Evolutionary conservation across 768 basidiomycete genomes (phyloP), one percentile per base, ranked within the genome.

Genomic region (Lyophyllum decastes): DNA sequence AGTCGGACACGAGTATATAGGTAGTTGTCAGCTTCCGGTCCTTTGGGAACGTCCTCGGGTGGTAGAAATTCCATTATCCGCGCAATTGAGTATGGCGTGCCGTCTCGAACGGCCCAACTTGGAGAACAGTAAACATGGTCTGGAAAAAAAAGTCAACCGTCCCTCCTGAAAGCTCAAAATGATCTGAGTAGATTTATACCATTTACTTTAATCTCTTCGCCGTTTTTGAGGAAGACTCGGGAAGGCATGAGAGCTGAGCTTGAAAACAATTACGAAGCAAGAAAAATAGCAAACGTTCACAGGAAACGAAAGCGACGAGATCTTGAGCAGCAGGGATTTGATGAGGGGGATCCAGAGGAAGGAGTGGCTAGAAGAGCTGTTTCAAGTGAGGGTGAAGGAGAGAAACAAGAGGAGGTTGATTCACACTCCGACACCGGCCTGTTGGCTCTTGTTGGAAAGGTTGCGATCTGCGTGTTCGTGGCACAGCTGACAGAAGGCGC

Each of bases 91-190:
- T 97, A 98, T 57, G 97, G 95, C 59, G 94, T 94, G 66, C 94
- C 93, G 70, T 97, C 95, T 60, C 95, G 86, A 59, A 90, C 82
- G 55, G 88, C 84, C 94, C 94, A 98, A 60, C 87, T 90, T 27
- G 94, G 91, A 30, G 95, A 94, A 75, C 94, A 94, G 71, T 97
- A 98, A 65, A 98, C 95, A 77, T 98, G 95, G 74, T 98, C 96
- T 97, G 66, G 55, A 69, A 72, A 82, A 75, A 80, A 74, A 65
- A 61, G 62, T 68, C 30, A 73, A 68, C 17, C 1, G 55, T 43
- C 25, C 51, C 19, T 44, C 30, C 46, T 54, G 50, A 44, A 35
- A 64, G 47, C 51, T 45, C 43, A 45, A 57, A 62, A 47, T 61
- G 52, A 61, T 63, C 50, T 51, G 60, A 65, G 61, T 52, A 58